These are phyloP conservation scores for Alternaria gaisen DNA, from an alignment of 2,329 filamentous ascomycete species.

Conservation along the genomic window DNA sequence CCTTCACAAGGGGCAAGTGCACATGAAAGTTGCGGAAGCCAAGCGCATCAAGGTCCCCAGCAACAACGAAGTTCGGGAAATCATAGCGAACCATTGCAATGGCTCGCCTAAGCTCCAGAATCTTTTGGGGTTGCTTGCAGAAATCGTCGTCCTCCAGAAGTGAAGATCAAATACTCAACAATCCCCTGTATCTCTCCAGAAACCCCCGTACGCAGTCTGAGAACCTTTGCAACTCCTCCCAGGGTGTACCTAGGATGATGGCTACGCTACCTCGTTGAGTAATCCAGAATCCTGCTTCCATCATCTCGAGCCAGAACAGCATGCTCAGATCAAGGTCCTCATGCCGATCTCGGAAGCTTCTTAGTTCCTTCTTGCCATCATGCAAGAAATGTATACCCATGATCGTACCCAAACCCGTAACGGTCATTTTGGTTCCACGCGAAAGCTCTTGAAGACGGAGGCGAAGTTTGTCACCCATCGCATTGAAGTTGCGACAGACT, in stretches of 20 bases:
- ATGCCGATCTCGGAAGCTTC: constrained; percentile 33
- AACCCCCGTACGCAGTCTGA: constrained; percentile 25
- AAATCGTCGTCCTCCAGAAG: too few species aligned
- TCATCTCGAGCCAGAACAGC: constrained; percentile 51
- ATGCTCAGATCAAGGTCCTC: constrained; percentile 43
- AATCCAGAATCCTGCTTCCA: constrained; percentile 51
- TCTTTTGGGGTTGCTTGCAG: too few species aligned
- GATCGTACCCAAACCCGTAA: constrained; percentile 50
- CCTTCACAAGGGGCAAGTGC: too few species aligned
- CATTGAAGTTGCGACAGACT: constrained; percentile 39
- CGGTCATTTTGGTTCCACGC: constrained; percentile 47
- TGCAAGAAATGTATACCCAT: constrained; percentile 50
- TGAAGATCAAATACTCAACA: neutral
- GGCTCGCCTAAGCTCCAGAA: too few species aligned
- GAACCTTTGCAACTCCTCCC: constrained; percentile 47
- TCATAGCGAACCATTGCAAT: too few species aligned
- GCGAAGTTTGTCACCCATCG: constrained; percentile 44
- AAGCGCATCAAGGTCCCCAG: too few species aligned
- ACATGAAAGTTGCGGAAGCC: too few species aligned
- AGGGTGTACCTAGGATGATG: constrained; percentile 46
- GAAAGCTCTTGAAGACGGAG: constrained; percentile 35
- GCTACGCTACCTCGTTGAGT: constrained; percentile 48
- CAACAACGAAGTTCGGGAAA: too few species aligned
- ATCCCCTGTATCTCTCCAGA: constrained; percentile 26
- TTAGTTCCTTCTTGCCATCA: constrained; percentile 39